Evolutionary conservation across 257 asterid species (phyloP).

Genomic region (Nicotiana sylvestris): DNA sequence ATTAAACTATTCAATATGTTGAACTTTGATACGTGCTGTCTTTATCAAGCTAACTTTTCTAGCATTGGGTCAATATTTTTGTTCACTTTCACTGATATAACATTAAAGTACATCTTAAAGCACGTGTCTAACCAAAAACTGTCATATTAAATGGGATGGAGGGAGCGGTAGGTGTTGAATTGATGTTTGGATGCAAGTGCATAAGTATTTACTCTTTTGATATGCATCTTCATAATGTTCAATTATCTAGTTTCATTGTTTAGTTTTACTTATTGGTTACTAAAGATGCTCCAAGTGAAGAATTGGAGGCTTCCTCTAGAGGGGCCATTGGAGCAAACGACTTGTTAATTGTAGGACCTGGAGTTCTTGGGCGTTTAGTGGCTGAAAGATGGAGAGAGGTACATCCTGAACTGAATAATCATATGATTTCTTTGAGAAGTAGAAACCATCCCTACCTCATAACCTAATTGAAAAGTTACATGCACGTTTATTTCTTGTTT

Average conservation of each 20-base stretch:
- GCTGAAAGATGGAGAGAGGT: constrained; percentile 95
- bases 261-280: constrained; percentile 11
- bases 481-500: neutral
- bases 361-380: constrained; percentile 88
- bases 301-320: constrained; percentile 47
- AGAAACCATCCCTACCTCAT: neutral
- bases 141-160: neutral
- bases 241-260: neutral
- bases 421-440: constrained; percentile 11
- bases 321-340: constrained; percentile 59
- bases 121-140: neutral
- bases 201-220: neutral
- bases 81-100: neutral
- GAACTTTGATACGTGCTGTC: neutral
- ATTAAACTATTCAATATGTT: neutral
- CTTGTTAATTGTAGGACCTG: constrained; percentile 92
- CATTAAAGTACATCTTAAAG: neutral
- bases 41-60: neutral
- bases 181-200: neutral
- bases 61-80: neutral
- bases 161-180: neutral
- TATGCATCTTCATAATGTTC: neutral
- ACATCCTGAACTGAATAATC: constrained; percentile 10
- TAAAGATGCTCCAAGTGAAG: constrained; percentile 48
- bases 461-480: neutral